Evolutionary conservation across 352 stramenopile species (phyloP).

Genomic region (Phytophthora sp.): DNA sequence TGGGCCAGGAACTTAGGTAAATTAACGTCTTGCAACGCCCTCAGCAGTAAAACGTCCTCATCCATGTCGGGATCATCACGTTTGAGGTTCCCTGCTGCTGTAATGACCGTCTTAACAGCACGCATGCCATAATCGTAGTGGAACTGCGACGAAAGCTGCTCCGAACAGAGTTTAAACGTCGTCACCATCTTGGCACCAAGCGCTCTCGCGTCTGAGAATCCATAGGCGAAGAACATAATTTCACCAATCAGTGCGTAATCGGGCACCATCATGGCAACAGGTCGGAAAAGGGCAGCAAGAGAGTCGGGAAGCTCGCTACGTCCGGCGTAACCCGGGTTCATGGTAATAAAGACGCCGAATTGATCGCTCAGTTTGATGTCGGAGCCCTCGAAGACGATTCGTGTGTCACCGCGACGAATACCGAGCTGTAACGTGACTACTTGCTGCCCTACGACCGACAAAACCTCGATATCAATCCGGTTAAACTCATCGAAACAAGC

Average conservation of each 20-base stretch:
- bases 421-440: conserved; percentile 92
- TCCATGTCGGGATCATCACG: conserved; percentile 92
- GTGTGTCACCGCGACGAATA: conserved; percentile 79
- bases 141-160: conserved; percentile 89
- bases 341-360: conserved; percentile 91
- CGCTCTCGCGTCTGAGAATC: conserved; percentile 54
- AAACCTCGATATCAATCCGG: conserved; percentile 89
- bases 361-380: conserved; percentile 95
- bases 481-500: conserved; percentile 93
- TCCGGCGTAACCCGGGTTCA: conserved; percentile 91
- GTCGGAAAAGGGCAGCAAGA: conserved; percentile 84
- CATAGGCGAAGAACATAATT: conserved; percentile 93
- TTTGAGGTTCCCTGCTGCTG: conserved; percentile 90
- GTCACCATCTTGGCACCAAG: conserved; percentile 87
- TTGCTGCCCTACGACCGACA: conserved; percentile 90
- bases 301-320: conserved; percentile 89
- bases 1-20: conserved; percentile 95
- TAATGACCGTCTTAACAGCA: conserved; percentile 91
- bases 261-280: conserved; percentile 93
- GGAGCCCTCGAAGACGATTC: conserved; percentile 95
- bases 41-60: conserved; percentile 93
- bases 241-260: conserved; percentile 91
- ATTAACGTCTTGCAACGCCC: conserved; percentile 96
- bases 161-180: conserved; percentile 90
- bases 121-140: conserved; percentile 94